A percentile compares a stretch with the other conserved stretches of the same genome.
These are phyloP conservation scores for Circinella minor DNA, from an alignment of 371 early-diverging fungal genomes.

Conservation along the genomic window DNA sequence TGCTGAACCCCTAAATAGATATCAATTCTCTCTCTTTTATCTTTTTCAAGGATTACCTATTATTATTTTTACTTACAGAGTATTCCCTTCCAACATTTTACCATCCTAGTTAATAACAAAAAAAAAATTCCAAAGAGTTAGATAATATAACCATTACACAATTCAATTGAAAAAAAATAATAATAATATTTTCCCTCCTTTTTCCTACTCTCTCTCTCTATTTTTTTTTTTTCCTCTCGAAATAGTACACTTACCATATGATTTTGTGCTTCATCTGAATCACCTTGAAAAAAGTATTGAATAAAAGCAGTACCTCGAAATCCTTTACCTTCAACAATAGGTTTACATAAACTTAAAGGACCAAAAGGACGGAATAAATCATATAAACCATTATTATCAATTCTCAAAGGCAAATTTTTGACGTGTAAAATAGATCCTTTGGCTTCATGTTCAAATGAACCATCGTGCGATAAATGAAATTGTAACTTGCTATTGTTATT, in stretches of 20 bases:
- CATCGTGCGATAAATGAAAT: conserved; percentile 24
- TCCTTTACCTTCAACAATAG: conserved; percentile 26
- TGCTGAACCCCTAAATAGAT: no score
- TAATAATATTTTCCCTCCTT: no score
- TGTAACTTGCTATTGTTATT: conserved; percentile 26
- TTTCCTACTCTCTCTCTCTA: no score
- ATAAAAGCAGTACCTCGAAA: conserved; percentile 39
- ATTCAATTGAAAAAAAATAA: no score
- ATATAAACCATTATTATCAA: conserved; percentile 34
- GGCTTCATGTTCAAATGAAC: conserved; percentile 23
- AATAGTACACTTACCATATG: conserved; percentile 43
- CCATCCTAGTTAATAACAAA: conserved; percentile 13
- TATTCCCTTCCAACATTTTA: conserved; percentile 18
- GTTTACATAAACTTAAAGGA: conserved; percentile 40
- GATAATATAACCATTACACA: neutral
- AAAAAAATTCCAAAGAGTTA: neutral
- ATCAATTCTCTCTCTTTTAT: neutral
- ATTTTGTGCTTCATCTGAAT: conserved; percentile 35
- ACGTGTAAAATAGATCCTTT: conserved; percentile 38
- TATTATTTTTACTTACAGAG: conserved; percentile 16
- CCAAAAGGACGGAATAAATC: conserved; percentile 46
- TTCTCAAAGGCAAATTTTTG: conserved; percentile 29
- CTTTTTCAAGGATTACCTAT: no score
- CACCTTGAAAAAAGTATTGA: conserved; percentile 38
- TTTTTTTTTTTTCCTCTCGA: no score